These are phyloP conservation scores for Rhizopogon rudus DNA, from an alignment of 768 basidiomycete genomes.

Conservation along the genomic window DNA sequence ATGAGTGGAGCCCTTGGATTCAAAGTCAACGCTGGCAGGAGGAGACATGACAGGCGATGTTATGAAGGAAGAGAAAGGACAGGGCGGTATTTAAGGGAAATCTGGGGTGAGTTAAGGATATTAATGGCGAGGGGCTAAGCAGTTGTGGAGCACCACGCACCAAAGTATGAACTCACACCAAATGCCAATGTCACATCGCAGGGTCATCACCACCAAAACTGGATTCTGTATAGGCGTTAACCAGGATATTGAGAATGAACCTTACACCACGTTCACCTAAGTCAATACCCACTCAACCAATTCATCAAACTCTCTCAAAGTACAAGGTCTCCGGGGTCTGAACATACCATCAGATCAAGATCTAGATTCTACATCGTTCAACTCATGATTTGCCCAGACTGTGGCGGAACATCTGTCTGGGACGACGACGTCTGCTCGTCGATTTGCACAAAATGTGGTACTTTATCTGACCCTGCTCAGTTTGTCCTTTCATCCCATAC, in stretches of 20 bases:
- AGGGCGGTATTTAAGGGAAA: constrained; percentile 28
- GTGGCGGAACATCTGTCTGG: constrained; percentile 47
- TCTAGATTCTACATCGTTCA: constrained; percentile 3
- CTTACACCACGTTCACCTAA: too few relatives aligned
- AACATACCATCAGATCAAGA: neutral
- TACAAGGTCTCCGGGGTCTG: constrained; percentile 24
- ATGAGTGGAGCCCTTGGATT: constrained; percentile 59
- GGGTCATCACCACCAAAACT: neutral
- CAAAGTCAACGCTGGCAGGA: constrained; percentile 38
- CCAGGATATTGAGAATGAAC: constrained; percentile 3
- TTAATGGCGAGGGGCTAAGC: constrained; percentile 5
- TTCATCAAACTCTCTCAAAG: neutral
- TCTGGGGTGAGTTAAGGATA: constrained; percentile 1
- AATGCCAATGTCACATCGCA: constrained; percentile 11
- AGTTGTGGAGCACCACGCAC: neutral
- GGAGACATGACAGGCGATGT: constrained; percentile 44
- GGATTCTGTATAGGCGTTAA: constrained; percentile 3
- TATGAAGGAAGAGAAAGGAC: constrained; percentile 11
- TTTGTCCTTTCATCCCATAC: constrained; percentile 48
- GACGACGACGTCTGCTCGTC: constrained; percentile 54
- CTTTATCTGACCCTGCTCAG: constrained; percentile 61
- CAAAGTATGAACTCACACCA: constrained; percentile 6
- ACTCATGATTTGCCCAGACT: constrained; percentile 42
- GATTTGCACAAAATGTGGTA: constrained; percentile 69
- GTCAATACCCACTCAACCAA: too few relatives aligned